Conservation (phyloP, 2,329 filamentous ascomycete species). For the Aspergillus ochraceoroseus region DNA sequence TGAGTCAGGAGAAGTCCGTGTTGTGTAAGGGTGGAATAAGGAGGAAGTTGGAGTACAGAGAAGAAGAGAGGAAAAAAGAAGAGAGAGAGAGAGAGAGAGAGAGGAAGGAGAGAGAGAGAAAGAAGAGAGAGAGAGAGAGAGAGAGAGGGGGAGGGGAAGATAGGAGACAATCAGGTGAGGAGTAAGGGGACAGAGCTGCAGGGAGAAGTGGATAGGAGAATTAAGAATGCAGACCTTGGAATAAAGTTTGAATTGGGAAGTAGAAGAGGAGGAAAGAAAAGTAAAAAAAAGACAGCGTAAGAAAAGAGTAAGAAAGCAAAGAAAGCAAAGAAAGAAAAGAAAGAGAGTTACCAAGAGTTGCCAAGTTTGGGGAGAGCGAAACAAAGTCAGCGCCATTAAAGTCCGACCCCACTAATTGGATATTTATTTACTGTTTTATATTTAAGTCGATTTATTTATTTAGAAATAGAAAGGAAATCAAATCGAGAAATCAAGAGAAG, state of each 20-base stretch:
- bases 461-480: too few relatives aligned
- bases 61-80: conserved; percentile 4
- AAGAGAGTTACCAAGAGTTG: neutral
- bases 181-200: conserved; percentile 12
- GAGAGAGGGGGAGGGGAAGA: conserved; percentile 16
- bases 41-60: conserved; percentile 3
- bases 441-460: too few relatives aligned
- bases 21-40: too few relatives aligned
- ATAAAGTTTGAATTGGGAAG: neutral
- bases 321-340: conserved; percentile 1
- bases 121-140: neutral
- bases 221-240: neutral
- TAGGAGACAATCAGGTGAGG: conserved; percentile 8
- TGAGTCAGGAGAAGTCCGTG: too few relatives aligned
- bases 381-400: conserved; percentile 6
- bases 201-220: neutral
- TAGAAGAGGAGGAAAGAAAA: too few relatives aligned
- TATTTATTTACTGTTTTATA: too few relatives aligned
- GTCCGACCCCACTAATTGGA: conserved; percentile 5
- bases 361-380: neutral
- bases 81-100: conserved; percentile 4
- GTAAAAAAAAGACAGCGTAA: too few relatives aligned
- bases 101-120: neutral
- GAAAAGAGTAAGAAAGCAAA: neutral
- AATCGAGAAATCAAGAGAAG: too few relatives aligned